Percentiles rank a stretch among this genome's conserved stretches.
These are phyloP conservation scores for Neoscytalidium dimidiatum DNA, from an alignment of 2,329 filamentous ascomycete species.

Conservation along the genomic window DNA sequence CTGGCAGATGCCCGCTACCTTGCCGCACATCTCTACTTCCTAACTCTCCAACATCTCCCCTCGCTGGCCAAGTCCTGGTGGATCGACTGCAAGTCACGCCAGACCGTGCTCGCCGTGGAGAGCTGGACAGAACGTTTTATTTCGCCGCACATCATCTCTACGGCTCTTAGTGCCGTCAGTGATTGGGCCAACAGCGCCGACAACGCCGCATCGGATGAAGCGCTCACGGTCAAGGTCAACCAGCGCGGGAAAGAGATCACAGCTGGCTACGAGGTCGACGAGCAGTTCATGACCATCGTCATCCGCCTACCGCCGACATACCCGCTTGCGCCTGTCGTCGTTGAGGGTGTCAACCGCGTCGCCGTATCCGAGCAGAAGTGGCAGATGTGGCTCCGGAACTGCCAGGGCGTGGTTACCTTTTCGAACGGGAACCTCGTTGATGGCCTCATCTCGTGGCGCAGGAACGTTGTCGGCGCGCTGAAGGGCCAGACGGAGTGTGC, in stretches of 20 bases:
- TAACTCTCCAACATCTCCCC: constrained; percentile 74
- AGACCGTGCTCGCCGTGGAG: constrained; percentile 78
- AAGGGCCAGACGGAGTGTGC: constrained; percentile 95
- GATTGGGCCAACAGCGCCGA: constrained; percentile 59
- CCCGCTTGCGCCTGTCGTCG: constrained; percentile 76
- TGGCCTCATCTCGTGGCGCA: constrained; percentile 79
- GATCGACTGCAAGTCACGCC: constrained; percentile 73
- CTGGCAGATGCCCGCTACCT: constrained; percentile 77
- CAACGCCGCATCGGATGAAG: constrained; percentile 47
- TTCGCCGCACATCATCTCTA: constrained; percentile 67
- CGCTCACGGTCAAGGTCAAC: constrained; percentile 70
- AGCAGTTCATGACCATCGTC: constrained; percentile 79
- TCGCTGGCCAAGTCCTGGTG: constrained; percentile 83
- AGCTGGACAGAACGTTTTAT: constrained; percentile 74
- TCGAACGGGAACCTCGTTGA: constrained; percentile 87
- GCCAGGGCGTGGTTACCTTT: constrained; percentile 91
- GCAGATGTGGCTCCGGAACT: constrained; percentile 85
- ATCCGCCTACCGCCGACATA: constrained; percentile 80
- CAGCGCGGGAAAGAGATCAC: constrained; percentile 73
- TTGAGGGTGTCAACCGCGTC: constrained; percentile 77
- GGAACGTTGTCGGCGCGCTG: constrained; percentile 83
- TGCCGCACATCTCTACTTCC: constrained; percentile 82
- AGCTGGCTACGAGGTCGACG: constrained; percentile 85
- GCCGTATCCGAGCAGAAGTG: constrained; percentile 90
- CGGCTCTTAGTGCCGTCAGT: constrained; percentile 67